phyloP scores from a whole-genome alignment of 2,329 filamentous ascomycete genomes.

The Fusarium multiceps region DNA sequence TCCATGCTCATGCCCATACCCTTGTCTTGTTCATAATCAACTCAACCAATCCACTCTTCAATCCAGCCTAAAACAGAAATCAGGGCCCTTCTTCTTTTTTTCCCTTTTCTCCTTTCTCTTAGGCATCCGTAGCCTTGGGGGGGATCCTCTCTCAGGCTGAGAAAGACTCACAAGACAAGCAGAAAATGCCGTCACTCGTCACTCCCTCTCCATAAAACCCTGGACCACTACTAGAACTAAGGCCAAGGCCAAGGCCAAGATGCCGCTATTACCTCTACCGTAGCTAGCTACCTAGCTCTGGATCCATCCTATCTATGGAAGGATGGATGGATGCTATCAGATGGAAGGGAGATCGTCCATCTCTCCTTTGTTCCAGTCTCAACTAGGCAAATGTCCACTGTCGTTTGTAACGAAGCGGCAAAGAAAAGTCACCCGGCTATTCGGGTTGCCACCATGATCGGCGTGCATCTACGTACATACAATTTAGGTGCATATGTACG shows the following conservation, averaged over 20 bases:
- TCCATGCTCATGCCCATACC: conserved; percentile 1
- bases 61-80: not conserved
- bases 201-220: conserved; percentile 38
- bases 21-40: not conserved
- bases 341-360: conserved; percentile 21
- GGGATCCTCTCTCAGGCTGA: not conserved
- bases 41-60: conserved; percentile 2
- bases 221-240: conserved; percentile 20
- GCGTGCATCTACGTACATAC: not conserved
- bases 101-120: not conserved
- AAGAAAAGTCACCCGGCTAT: conserved; percentile 10
- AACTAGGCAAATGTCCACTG: not conserved
- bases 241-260: conserved; percentile 17
- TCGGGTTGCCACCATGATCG: conserved; percentile 30
- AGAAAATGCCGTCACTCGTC: conserved; percentile 41
- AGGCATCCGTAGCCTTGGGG: not conserved
- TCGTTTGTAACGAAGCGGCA: not conserved
- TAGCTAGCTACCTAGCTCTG: conserved; percentile 6
- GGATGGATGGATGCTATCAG: not conserved
- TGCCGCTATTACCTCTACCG: conserved; percentile 36
- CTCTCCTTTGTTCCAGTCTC: conserved; percentile 7
- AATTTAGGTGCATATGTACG: not conserved
- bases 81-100: conserved; percentile 1
- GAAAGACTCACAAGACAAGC: not conserved
- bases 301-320: not conserved